Percentiles rank a stretch among this genome's conserved stretches.
Evolutionary conservation across 2,329 filamentous ascomycete species (phyloP).

Genomic region (Diaporthe sp.): DNA sequence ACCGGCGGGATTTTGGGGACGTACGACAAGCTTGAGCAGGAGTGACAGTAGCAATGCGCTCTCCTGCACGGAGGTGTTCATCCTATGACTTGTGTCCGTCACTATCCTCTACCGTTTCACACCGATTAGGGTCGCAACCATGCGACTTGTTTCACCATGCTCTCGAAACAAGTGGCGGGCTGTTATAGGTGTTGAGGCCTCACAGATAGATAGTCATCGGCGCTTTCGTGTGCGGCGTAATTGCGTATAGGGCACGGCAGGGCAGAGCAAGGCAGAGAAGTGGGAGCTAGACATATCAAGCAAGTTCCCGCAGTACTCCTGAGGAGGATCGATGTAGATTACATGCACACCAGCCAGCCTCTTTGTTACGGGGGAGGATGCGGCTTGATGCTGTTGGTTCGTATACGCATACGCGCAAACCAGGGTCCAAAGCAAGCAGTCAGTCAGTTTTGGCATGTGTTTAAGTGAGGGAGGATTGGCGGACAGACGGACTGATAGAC

Average conservation of each 20-base stretch:
- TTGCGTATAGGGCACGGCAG: background rate
- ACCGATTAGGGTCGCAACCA: background rate
- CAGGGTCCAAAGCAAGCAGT: background rate
- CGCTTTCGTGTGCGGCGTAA: background rate
- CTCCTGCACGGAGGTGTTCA: background rate
- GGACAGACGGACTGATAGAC: background rate
- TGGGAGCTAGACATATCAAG: constrained; percentile 37
- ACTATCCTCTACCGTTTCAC: constrained; percentile 20
- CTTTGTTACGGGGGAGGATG: background rate
- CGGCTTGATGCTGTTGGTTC: constrained; percentile 22
- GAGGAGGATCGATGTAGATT: background rate
- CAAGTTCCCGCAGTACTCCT: constrained; percentile 34
- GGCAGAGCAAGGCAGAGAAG: background rate
- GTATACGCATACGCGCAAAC: constrained; percentile 5
- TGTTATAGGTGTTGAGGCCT: constrained; percentile 35
- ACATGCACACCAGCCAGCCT: constrained; percentile 14
- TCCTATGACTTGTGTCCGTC: background rate
- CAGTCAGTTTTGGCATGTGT: constrained; percentile 9
- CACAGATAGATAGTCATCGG: background rate
- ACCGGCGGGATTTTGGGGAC: background rate
- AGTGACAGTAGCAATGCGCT: background rate
- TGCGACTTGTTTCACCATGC: constrained; percentile 23
- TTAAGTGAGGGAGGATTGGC: constrained; percentile 5
- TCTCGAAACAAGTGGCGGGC: constrained; percentile 29
- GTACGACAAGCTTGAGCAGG: background rate